These are phyloP conservation scores for Solanum bukasovii DNA, from an alignment of 257 asterid species.

Conservation along the genomic window DNA sequence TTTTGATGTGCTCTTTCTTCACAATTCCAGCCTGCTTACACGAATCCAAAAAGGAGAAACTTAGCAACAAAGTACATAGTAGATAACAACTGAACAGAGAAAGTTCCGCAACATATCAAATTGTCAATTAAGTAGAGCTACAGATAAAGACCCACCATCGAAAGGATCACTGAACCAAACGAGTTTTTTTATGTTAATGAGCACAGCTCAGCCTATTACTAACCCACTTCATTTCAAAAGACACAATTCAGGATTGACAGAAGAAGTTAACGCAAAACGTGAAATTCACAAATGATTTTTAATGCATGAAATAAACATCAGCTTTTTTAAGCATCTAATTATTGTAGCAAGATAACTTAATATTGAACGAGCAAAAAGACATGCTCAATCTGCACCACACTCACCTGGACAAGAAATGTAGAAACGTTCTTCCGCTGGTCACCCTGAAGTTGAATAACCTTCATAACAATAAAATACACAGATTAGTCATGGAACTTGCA, in stretches of 20 bases:
- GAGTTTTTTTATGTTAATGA: no score
- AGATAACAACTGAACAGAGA: neutral
- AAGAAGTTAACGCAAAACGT: neutral
- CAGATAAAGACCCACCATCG: no score
- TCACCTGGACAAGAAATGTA: slow-evolving; percentile 57
- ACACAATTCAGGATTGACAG: neutral
- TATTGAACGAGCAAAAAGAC: neutral
- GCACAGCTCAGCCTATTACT: neutral
- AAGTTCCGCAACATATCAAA: neutral
- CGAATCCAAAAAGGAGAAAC: neutral
- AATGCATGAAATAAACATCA: neutral
- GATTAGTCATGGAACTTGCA: neutral
- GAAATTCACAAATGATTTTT: neutral
- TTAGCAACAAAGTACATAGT: neutral
- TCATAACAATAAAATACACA: neutral
- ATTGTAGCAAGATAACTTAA: neutral
- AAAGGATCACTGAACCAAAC: no score
- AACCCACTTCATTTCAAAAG: neutral
- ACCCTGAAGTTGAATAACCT: slow-evolving; percentile 91
- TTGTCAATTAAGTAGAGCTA: neutral
- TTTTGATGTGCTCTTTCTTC: slow-evolving; percentile 44
- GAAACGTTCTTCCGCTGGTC: slow-evolving; percentile 85
- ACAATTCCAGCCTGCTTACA: slow-evolving; percentile 30
- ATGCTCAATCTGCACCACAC: neutral
- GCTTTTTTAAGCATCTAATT: neutral